Percentiles rank a stretch among this genome's conserved stretches.
These are phyloP conservation scores for Phytophthora sp. DNA, from an alignment of 352 stramenopile species.

Conservation along the genomic window DNA sequence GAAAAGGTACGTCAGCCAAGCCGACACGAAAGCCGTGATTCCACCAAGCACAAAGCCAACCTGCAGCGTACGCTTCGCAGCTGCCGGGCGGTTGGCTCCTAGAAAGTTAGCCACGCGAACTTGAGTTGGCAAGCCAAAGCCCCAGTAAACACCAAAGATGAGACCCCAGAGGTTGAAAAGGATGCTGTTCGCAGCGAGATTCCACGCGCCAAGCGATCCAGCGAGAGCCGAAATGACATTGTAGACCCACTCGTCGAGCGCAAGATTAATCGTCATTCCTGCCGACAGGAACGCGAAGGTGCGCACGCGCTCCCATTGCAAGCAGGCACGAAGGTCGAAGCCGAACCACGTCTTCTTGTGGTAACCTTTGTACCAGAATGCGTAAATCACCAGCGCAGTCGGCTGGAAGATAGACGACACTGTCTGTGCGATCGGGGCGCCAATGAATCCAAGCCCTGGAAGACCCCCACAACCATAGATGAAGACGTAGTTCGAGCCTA, in stretches of 20 bases:
- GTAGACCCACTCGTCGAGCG: conserved; percentile 84
- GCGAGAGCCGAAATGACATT: conserved; percentile 79
- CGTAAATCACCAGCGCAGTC: conserved; percentile 66
- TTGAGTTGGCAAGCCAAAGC: conserved; percentile 81
- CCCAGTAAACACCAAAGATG: conserved; percentile 87
- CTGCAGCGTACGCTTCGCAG: conserved; percentile 58
- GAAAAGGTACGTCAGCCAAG: conserved; percentile 55
- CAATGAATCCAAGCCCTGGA: conserved; percentile 70
- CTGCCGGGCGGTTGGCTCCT: conserved; percentile 62
- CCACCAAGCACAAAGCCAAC: conserved; percentile 75
- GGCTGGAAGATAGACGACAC: conserved; percentile 80
- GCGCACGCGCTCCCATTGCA: conserved; percentile 71
- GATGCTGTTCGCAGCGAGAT: conserved; percentile 82
- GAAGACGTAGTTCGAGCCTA: conserved; percentile 77
- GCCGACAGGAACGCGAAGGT: conserved; percentile 69
- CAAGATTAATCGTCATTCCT: conserved; percentile 81
- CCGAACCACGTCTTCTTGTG: conserved; percentile 82
- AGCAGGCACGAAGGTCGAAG: conserved; percentile 55
- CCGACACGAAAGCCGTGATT: conserved; percentile 57
- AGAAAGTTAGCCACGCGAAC: conserved; percentile 81
- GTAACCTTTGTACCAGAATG: conserved; percentile 82
- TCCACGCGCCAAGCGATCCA: conserved; percentile 58
- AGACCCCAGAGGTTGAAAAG: conserved; percentile 86
- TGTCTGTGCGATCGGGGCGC: conserved; percentile 72
- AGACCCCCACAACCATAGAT: conserved; percentile 79